These are phyloP conservation scores for Platismatia glauca DNA, from an alignment of 495 filamentous ascomycete genomes.

Conservation along the genomic window DNA sequence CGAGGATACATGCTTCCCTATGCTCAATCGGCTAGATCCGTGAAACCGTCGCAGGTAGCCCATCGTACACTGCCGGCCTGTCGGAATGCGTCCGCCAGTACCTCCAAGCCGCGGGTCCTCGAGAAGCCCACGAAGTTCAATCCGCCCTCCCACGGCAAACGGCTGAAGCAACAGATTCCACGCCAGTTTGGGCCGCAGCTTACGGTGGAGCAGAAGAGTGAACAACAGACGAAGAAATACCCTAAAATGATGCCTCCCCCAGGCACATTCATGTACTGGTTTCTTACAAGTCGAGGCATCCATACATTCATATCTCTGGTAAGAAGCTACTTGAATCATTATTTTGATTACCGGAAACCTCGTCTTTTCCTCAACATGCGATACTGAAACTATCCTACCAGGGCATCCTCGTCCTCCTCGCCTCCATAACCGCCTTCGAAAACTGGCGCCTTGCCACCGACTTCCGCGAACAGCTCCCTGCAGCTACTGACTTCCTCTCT, in stretches of 20 bases:
- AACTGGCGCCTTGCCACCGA: conserved; percentile 64
- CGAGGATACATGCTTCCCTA: not conserved
- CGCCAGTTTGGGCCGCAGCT: conserved; percentile 56
- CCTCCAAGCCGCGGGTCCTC: conserved; percentile 51
- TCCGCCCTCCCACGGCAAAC: conserved; percentile 71
- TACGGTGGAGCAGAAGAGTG: conserved; percentile 47
- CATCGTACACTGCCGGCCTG: not conserved
- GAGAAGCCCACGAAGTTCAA: conserved; percentile 74
- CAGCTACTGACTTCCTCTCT: conserved; percentile 34
- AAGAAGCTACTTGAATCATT: conserved; percentile 23
- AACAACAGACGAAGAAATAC: conserved; percentile 58
- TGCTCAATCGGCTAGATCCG: not conserved
- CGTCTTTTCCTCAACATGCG: not conserved
- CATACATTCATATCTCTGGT: conserved; percentile 76
- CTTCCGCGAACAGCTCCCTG: conserved; percentile 44
- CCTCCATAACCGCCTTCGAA: conserved; percentile 54
- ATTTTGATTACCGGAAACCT: not conserved
- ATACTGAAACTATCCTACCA: conserved; percentile 22
- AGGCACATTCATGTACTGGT: conserved; percentile 65
- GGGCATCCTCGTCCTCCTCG: conserved; percentile 60
- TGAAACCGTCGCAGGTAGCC: not conserved
- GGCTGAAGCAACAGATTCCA: conserved; percentile 37
- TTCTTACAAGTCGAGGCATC: conserved; percentile 60
- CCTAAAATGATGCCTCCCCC: conserved; percentile 72
- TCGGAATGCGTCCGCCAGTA: conserved; percentile 16